Percentiles rank a stretch among this genome's conserved stretches.
Evolutionary conservation across 2,329 filamentous ascomycete species (phyloP).

Genomic region (Aspergillus clavatus): DNA sequence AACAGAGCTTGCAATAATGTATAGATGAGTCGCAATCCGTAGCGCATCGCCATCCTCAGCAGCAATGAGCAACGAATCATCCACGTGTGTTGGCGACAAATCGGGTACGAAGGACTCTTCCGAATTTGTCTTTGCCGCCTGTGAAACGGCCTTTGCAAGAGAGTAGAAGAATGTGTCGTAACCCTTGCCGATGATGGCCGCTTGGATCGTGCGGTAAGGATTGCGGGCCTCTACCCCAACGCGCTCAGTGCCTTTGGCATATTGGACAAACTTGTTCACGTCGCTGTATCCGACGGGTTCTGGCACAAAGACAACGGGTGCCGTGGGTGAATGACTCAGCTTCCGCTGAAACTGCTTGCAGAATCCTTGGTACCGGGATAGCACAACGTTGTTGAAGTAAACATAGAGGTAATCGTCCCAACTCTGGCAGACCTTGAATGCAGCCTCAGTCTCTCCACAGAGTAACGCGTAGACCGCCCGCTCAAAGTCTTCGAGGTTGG

Average conservation of each 20-base stretch:
- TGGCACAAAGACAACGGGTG: conserved; percentile 52
- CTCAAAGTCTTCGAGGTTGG: conserved; percentile 70
- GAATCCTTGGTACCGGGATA: conserved; percentile 73
- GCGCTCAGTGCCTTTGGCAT: conserved; percentile 31
- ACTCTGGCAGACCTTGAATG: conserved; percentile 67
- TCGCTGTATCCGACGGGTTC: conserved; percentile 47
- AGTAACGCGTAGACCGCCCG: conserved; percentile 85
- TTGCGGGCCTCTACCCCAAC: conserved; percentile 39
- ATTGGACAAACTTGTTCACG: conserved; percentile 36
- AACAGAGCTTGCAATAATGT: conserved; percentile 62
- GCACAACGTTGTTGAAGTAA: conserved; percentile 79
- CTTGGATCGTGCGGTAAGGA: conserved; percentile 43
- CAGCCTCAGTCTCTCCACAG: conserved; percentile 75
- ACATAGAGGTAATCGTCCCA: conserved; percentile 88
- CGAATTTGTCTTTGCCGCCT: conserved; percentile 24
- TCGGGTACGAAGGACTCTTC: conserved; percentile 33
- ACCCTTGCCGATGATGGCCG: conserved; percentile 39
- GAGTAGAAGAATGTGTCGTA: conserved; percentile 40
- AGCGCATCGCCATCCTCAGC: conserved; percentile 55
- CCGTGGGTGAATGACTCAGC: conserved; percentile 50
- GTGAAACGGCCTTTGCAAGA: conserved; percentile 39
- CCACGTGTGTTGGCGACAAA: conserved; percentile 47
- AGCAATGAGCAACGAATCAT: conserved; percentile 43
- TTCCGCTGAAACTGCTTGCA: conserved; percentile 42
- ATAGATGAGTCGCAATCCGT: conserved; percentile 63